These are phyloP conservation scores for Chlorella sp. DNA, from an alignment of 139 green algal species.

Conservation along the genomic window DNA sequence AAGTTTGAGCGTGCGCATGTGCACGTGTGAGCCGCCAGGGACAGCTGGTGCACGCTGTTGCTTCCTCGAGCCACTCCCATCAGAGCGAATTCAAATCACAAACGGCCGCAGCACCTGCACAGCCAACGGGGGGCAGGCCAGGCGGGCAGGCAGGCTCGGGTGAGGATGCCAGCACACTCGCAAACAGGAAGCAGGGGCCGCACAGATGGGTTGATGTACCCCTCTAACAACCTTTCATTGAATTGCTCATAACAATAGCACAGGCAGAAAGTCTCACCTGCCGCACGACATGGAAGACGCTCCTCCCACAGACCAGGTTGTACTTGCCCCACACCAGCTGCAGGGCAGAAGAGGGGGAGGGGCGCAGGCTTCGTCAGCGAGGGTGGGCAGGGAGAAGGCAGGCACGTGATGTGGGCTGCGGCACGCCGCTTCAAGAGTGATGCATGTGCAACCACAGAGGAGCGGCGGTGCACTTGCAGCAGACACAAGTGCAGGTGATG, in stretches of 20 bases:
- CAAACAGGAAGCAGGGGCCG: neutral
- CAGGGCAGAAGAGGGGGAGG: neutral
- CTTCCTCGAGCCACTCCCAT: too few species aligned
- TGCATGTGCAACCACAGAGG: neutral
- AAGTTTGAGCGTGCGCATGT: too few species aligned
- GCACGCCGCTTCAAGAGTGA: neutral
- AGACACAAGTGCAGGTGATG: neutral
- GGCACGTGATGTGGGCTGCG: neutral
- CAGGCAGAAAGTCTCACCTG: neutral
- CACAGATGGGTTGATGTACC: too few species aligned
- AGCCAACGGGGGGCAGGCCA: neutral
- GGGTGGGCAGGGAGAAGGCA: neutral
- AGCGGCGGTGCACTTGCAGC: neutral
- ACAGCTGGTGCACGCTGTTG: too few species aligned
- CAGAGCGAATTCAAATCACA: neutral
- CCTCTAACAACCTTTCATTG: too few species aligned
- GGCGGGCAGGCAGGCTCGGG: too few species aligned
- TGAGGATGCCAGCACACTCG: neutral
- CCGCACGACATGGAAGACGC: neutral
- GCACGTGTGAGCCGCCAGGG: too few species aligned
- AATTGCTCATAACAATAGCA: too few species aligned
- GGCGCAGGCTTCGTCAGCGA: neutral
- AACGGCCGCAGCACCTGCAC: neutral
- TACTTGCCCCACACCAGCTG: slow-evolving; percentile 14
- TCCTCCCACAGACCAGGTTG: neutral